Evolutionary conservation across 345 rosid species (phyloP).

Genomic region (Trapa bicornis): DNA sequence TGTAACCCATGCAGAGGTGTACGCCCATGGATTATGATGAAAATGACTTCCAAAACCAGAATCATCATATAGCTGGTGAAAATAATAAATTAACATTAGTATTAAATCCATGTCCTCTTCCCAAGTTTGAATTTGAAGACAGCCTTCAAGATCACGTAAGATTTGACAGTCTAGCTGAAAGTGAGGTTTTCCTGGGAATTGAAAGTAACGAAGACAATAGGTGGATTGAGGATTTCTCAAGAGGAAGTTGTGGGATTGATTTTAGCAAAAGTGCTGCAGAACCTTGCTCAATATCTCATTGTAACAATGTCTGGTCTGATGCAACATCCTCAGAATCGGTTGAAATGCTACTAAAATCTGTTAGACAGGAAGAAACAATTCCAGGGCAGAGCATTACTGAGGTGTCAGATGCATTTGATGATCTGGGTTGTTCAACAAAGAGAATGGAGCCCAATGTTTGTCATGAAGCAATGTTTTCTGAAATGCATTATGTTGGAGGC

Average conservation of each 20-base stretch:
- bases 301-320: constrained; percentile 90
- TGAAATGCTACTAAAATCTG: constrained; percentile 61
- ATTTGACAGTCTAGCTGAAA: constrained; percentile 31
- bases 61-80: constrained; percentile 85
- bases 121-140: constrained; percentile 83
- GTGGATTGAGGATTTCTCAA: constrained; percentile 36
- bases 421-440: constrained; percentile 54
- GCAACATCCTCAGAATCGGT: constrained; percentile 31
- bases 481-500: constrained; percentile 20
- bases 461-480: constrained; percentile 23
- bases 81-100: constrained; percentile 26
- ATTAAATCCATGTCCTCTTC: constrained; percentile 25
- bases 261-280: constrained; percentile 73
- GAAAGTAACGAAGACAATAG: too few species aligned
- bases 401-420: constrained; percentile 52
- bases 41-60: constrained; percentile 87
- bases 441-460: constrained; percentile 59
- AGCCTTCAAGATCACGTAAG: constrained; percentile 39
- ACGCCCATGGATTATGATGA: constrained; percentile 99
- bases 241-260: constrained; percentile 47
- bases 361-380: constrained; percentile 56
- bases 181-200: constrained; percentile 25
- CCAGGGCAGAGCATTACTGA: constrained; percentile 31
- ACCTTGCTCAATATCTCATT: constrained; percentile 69
- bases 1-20: constrained; percentile 25